Conservation (phyloP, 805 yeast species). For the Suhomyces canberraensis region DNA sequence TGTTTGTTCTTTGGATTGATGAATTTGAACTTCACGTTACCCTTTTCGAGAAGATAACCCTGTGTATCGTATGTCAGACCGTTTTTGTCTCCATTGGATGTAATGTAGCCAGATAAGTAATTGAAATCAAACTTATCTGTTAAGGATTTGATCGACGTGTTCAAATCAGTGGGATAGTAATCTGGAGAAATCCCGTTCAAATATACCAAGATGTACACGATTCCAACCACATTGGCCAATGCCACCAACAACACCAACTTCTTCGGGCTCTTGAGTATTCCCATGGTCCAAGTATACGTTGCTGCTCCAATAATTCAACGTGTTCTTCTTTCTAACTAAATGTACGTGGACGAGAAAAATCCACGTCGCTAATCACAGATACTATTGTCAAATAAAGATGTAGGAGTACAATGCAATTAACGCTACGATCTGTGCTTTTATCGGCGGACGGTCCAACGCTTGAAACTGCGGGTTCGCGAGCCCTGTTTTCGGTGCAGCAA, state of each 20-base stretch:
- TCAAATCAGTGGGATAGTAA: too few species aligned
- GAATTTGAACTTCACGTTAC: conserved; percentile 33
- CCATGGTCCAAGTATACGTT: too few species aligned
- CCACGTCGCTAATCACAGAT: too few species aligned
- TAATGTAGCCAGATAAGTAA: conserved; percentile 1
- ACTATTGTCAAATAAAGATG: too few species aligned
- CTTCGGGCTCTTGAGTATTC: not conserved
- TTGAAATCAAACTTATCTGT: conserved; percentile 12
- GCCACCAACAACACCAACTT: not conserved
- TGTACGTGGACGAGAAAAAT: too few species aligned
- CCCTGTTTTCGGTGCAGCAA: too few species aligned
- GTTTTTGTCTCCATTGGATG: not conserved
- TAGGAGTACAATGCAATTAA: too few species aligned
- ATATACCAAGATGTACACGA: conserved; percentile 9
- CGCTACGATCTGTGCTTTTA: too few species aligned
- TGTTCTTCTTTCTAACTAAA: too few species aligned
- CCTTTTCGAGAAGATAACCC: conserved; percentile 16
- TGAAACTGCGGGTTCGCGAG: too few species aligned
- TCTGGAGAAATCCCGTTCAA: conserved; percentile 7
- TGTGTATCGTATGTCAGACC: not conserved
- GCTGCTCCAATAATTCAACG: too few species aligned
- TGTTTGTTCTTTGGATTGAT: conserved; percentile 23
- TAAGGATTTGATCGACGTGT: conserved; percentile 7
- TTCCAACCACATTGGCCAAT: conserved; percentile 9
- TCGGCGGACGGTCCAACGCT: too few species aligned